Conservation (phyloP, 371 early-diverging fungal genomes). For the Haplosporangium sp. region DNA sequence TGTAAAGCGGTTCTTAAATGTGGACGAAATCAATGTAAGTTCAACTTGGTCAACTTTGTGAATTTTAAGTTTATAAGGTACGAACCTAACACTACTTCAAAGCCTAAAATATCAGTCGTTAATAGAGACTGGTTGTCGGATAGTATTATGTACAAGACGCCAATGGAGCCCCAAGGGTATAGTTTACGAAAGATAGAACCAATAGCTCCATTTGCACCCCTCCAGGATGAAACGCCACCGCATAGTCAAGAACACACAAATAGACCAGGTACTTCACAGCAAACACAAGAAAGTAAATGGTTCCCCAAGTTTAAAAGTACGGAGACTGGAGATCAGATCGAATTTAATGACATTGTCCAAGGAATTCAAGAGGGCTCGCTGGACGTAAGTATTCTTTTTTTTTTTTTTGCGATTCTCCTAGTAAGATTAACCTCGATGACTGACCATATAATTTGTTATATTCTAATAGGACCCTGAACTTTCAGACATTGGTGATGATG, state of each 20-base stretch:
- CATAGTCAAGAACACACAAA: not conserved
- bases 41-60: not conserved
- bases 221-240: constrained; percentile 17
- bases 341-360: constrained; percentile 33
- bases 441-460: not conserved
- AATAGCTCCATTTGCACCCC: not conserved
- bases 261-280: not conserved
- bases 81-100: not conserved
- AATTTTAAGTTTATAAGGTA: not conserved
- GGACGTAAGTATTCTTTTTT: constrained; percentile 13
- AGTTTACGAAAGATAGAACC: not conserved
- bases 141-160: constrained; percentile 34
- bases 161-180: constrained; percentile 31
- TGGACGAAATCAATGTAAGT: constrained; percentile 27
- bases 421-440: not conserved
- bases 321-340: constrained; percentile 5
- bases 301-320: constrained; percentile 13
- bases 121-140: constrained; percentile 34
- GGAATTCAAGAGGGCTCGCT: constrained; percentile 47
- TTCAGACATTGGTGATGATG: constrained; percentile 9
- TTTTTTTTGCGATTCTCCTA: not conserved
- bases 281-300: not conserved
- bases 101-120: constrained; percentile 37
- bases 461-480: constrained; percentile 21
- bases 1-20: constrained; percentile 19